phyloP scores from a whole-genome alignment of 208 protist species.

The Crithidia expoeki region DNA sequence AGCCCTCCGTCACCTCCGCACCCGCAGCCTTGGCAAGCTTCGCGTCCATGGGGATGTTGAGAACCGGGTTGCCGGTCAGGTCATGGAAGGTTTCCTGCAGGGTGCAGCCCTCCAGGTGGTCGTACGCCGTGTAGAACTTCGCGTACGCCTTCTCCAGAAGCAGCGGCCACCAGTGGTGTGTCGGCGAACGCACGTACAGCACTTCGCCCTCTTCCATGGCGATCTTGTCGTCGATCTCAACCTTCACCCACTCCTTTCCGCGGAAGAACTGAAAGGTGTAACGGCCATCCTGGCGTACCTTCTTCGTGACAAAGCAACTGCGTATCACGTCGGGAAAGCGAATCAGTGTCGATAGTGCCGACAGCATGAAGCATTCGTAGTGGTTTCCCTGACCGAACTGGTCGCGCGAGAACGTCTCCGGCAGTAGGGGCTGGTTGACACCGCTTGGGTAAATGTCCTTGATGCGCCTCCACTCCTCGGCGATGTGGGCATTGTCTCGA shows the following conservation, averaged over 20 bases:
- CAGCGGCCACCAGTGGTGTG: slow-evolving; percentile 81
- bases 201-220: slow-evolving; percentile 61
- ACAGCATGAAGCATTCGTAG: slow-evolving; percentile 87
- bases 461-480: slow-evolving; percentile 63
- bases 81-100: slow-evolving; percentile 82
- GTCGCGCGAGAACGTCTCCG: slow-evolving; percentile 57
- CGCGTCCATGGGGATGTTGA: slow-evolving; percentile 69
- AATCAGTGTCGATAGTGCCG: slow-evolving; percentile 68
- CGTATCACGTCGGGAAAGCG: slow-evolving; percentile 76
- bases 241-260: slow-evolving; percentile 70
- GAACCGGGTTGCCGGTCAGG: slow-evolving; percentile 79
- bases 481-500: slow-evolving; percentile 52
- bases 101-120: slow-evolving; percentile 75
- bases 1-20: slow-evolving; percentile 42
- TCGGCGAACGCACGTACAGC: slow-evolving; percentile 69
- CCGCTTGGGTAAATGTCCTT: slow-evolving; percentile 71
- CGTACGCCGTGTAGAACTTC: slow-evolving; percentile 86
- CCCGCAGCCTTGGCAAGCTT: slow-evolving; percentile 71
- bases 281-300: slow-evolving; percentile 74
- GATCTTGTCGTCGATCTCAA: slow-evolving; percentile 85
- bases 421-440: slow-evolving; percentile 57
- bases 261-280: slow-evolving; percentile 90
- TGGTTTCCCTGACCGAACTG: slow-evolving; percentile 83
- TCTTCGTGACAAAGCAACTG: slow-evolving; percentile 84
- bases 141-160: slow-evolving; percentile 92